Conservation (phyloP, 169 alveolate genomes). For the Plasmodium berghei region DNA sequence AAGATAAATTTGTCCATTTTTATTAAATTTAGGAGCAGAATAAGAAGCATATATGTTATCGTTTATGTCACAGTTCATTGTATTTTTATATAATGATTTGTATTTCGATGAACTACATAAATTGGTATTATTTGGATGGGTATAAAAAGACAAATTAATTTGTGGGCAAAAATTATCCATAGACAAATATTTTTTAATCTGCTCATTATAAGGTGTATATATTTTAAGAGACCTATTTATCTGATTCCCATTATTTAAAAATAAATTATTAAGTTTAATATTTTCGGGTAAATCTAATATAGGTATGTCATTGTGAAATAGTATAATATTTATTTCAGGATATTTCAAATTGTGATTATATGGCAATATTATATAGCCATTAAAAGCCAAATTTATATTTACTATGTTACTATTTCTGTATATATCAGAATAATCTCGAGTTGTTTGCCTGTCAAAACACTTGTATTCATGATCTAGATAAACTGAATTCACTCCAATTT, state of each 20-base stretch:
- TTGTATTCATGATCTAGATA: neutral
- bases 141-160: slow-evolving; percentile 42
- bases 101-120: slow-evolving; percentile 14
- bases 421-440: neutral
- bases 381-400: slow-evolving; percentile 30
- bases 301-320: slow-evolving; percentile 46
- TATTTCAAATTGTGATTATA: slow-evolving; percentile 27
- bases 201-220: neutral
- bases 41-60: slow-evolving; percentile 17
- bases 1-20: slow-evolving; percentile 1
- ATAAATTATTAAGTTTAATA: slow-evolving; percentile 12
- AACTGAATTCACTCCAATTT: slow-evolving; percentile 17
- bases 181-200: neutral
- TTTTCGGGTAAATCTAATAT: slow-evolving; percentile 6
- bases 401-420: neutral
- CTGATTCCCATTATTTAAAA: slow-evolving; percentile 45
- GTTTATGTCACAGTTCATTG: slow-evolving; percentile 18
- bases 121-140: slow-evolving; percentile 52
- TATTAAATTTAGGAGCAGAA: slow-evolving; percentile 57
- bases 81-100: slow-evolving; percentile 21
- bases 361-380: slow-evolving; percentile 39
- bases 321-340: slow-evolving; percentile 21
- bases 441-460: neutral
- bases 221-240: slow-evolving; percentile 18
- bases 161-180: slow-evolving; percentile 13